Conservation (phyloP, 139 green algal species). For the Coelastrella sp. region DNA sequence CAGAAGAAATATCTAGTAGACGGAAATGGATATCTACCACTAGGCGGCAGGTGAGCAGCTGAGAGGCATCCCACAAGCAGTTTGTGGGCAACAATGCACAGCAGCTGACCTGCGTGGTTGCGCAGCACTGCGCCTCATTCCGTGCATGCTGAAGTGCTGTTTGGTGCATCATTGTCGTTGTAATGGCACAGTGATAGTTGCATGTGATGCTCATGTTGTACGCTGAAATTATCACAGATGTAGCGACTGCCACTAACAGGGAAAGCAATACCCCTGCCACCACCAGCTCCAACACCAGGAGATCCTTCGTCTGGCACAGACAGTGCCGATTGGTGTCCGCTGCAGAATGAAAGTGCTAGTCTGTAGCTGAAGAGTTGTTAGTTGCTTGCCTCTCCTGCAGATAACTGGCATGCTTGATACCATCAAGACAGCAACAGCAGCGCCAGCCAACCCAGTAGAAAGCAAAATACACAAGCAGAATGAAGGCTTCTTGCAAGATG, state of each 20-base stretch:
- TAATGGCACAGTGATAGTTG: too few relatives aligned
- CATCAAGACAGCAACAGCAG: constrained; percentile 64
- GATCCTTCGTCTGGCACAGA: too few relatives aligned
- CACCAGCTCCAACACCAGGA: too few relatives aligned
- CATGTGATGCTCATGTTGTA: too few relatives aligned
- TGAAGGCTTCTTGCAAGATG: constrained; percentile 72
- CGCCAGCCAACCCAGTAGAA: constrained; percentile 40
- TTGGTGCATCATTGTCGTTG: too few relatives aligned
- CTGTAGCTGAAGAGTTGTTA: neutral
- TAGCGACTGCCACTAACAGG: too few relatives aligned
- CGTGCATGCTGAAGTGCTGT: too few relatives aligned
- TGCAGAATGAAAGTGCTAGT: too few relatives aligned
- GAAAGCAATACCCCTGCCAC: too few relatives aligned
- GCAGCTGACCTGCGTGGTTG: neutral
- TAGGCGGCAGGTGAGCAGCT: constrained; percentile 59
- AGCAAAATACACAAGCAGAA: constrained; percentile 66
- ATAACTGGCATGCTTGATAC: constrained; percentile 62
- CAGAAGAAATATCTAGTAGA: constrained; percentile 77
- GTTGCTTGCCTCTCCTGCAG: constrained; percentile 33
- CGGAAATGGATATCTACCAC: constrained; percentile 78
- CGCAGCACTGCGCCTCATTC: too few relatives aligned
- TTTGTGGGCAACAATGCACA: neutral
- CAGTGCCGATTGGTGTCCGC: too few relatives aligned
- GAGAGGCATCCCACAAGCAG: neutral
- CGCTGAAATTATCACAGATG: too few relatives aligned